Conservation (phyloP, 106 monocot species). For the Acorus calamus region DNA sequence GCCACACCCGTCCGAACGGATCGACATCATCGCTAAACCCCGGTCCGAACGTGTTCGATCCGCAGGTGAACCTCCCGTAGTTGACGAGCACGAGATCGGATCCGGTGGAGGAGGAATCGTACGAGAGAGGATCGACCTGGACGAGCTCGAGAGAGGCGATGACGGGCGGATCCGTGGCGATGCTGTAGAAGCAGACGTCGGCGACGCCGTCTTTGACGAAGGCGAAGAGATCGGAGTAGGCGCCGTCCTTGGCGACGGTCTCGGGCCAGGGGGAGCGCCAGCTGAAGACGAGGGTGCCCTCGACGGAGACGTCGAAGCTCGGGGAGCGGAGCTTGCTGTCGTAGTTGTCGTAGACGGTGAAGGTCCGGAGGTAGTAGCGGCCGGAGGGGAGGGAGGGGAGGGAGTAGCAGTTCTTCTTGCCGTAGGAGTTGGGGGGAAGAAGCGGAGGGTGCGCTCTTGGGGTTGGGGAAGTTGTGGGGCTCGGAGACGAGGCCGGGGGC, state of each 20-base stretch:
- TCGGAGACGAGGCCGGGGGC: slow-evolving; percentile 51
- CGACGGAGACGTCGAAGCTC: slow-evolving; percentile 81
- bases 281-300: slow-evolving; percentile 67
- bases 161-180: slow-evolving; percentile 84
- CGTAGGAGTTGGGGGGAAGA: slow-evolving; percentile 62
- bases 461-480: slow-evolving; percentile 54
- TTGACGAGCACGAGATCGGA: slow-evolving; percentile 47
- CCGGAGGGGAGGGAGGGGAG: slow-evolving; percentile 49
- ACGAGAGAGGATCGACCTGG: slow-evolving; percentile 44
- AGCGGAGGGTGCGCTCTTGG: slow-evolving; percentile 79
- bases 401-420: slow-evolving; percentile 93
- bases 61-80: slow-evolving; percentile 56
- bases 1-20: slow-evolving; percentile 54
- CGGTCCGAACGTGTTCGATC: slow-evolving; percentile 43
- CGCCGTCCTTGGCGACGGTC: slow-evolving; percentile 42
- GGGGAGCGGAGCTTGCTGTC: slow-evolving; percentile 63
- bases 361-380: slow-evolving; percentile 82
- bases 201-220: slow-evolving; percentile 25
- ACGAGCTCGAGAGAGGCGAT: slow-evolving; percentile 58
- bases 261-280: slow-evolving; percentile 89
- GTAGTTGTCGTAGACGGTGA: slow-evolving; percentile 98
- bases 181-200: slow-evolving; percentile 87
- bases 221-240: slow-evolving; percentile 78
- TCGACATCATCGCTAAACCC: slow-evolving; percentile 56
- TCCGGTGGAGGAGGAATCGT: slow-evolving; percentile 36